A percentile compares a stretch with the other conserved stretches of the same genome.
Conservation (phyloP, 2,329 filamentous ascomycete genomes). For the Bisporella sp. region DNA sequence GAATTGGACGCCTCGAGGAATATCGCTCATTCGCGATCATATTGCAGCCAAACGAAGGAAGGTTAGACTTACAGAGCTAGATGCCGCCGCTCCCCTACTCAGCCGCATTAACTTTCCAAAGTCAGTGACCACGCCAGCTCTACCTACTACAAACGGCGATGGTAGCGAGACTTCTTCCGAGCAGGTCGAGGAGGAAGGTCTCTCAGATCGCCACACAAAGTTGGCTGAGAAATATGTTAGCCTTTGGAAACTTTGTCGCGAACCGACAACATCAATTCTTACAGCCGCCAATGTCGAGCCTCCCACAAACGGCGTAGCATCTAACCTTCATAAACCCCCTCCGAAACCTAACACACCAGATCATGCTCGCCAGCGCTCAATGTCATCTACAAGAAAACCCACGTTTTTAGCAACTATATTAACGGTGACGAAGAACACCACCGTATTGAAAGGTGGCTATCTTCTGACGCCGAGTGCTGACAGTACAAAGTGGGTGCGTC, state of each 20-base stretch:
- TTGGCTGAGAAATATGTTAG: constrained; percentile 34
- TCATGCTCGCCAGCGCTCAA: constrained; percentile 13
- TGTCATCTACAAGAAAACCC: constrained; percentile 30
- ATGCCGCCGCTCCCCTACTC: constrained; percentile 62
- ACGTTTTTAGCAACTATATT: constrained; percentile 71
- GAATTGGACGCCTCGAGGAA: constrained; percentile 81
- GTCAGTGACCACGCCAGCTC: neutral
- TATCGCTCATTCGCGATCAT: constrained; percentile 86
- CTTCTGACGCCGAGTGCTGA: constrained; percentile 78
- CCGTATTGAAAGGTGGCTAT: constrained; percentile 79
- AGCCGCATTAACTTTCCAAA: constrained; percentile 44
- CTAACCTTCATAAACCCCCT: constrained; percentile 26
- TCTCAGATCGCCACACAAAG: constrained; percentile 27
- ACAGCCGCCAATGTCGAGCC: constrained; percentile 59
- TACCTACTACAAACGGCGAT: neutral
- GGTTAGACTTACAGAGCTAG: constrained; percentile 70
- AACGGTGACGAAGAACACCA: constrained; percentile 71
- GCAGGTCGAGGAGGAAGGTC: neutral
- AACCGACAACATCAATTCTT: constrained; percentile 40
- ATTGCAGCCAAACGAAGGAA: constrained; percentile 68
- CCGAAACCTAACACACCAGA: constrained; percentile 19
- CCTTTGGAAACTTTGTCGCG: constrained; percentile 26
- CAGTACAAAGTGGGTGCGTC: constrained; percentile 78
- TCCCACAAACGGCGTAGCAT: constrained; percentile 53
- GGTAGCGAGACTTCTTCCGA: constrained; percentile 1